Base-by-base conservation (phyloP, 345 rosid species). In the Populus davidiana region DNA sequence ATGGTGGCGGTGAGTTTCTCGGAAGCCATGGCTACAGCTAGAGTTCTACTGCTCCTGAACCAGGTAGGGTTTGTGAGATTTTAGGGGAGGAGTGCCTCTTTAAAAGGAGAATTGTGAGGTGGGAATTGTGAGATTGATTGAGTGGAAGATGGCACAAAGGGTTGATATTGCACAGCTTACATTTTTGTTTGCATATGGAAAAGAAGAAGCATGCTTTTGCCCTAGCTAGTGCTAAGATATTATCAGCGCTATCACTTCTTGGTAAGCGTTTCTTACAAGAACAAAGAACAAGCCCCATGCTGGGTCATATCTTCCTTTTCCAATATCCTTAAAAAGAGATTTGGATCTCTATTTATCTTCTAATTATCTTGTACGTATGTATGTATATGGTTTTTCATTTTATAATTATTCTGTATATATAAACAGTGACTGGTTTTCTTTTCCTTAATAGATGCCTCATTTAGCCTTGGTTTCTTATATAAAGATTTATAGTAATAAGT, bases 71-170 rank as follows among this genome's bases (percentile, higher is more conserved):
- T 31, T 41, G 64, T 72, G 35, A 8, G 35, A 21, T 43, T 44
- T n/a, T 0, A 56, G 23, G 29, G 44, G 31, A 35, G 36, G 41
- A 17, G 33, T 3, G 20, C 25, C 18, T 3, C 6, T 59, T 84
- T 81, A 84, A 84, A 78, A 86, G 88, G 38, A 35, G 36, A 63
- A 71, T 78, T 86, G 81, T 82, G 89, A 77, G 89, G 89, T 71
- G 78, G 76, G 50, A 41, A 71, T 68, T 70, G 79, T 23, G 74
- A 38, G 72, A 66, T 64, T 79, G 79, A 72, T 38, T 75, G 86
- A 81, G 88, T 76, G 89, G 87, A 76, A 76, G 88, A 83, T 81
- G 80, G 70, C 43, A 75, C 17, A 66, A 63, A 81, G 13, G 21
- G 78, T 36, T 78, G 85, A 79, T 77, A 79, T 41, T 74, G 78